phyloP scores from a whole-genome alignment of 352 stramenopile genomes.

The Phytophthora uliginosa region DNA sequence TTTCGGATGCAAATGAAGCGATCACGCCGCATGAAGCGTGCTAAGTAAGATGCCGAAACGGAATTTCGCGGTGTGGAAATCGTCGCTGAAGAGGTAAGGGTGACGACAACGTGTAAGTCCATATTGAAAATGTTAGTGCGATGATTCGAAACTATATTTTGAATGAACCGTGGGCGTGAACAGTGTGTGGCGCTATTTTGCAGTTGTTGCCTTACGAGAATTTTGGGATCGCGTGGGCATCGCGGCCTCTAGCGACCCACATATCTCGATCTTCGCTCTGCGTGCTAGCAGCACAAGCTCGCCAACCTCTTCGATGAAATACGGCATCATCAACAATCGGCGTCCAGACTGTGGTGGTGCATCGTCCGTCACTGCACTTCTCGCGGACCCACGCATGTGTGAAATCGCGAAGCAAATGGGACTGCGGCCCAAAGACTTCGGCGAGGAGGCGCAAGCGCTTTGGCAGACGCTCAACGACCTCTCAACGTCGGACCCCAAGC shows the following conservation, averaged over 20 bases:
- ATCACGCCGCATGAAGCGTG: neutral
- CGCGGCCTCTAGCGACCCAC: conserved; percentile 4
- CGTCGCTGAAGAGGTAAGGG: conserved; percentile 11
- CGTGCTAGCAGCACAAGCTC: conserved; percentile 1
- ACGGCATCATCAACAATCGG: conserved; percentile 88
- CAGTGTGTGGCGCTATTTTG: neutral
- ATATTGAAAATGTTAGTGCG: neutral
- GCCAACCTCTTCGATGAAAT: conserved; percentile 66
- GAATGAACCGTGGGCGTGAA: neutral
- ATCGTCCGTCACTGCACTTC: conserved; percentile 44
- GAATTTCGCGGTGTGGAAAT: neutral
- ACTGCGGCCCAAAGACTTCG: conserved; percentile 73
- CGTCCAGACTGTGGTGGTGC: conserved; percentile 36
- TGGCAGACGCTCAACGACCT: conserved; percentile 86
- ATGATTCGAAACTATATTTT: neutral
- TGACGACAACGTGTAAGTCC: neutral
- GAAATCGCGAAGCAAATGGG: conserved; percentile 90
- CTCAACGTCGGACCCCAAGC: conserved; percentile 68
- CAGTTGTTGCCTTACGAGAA: conserved; percentile 5
- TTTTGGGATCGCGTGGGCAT: conserved; percentile 10
- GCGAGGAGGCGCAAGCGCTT: conserved; percentile 67
- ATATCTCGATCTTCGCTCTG: conserved; percentile 23
- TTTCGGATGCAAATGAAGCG: conserved; percentile 12
- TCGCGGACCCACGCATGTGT: conserved; percentile 71
- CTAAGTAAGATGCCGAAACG: neutral